phyloP scores from a whole-genome alignment of 345 rosid species.

The Erucastrum elatum region DNA sequence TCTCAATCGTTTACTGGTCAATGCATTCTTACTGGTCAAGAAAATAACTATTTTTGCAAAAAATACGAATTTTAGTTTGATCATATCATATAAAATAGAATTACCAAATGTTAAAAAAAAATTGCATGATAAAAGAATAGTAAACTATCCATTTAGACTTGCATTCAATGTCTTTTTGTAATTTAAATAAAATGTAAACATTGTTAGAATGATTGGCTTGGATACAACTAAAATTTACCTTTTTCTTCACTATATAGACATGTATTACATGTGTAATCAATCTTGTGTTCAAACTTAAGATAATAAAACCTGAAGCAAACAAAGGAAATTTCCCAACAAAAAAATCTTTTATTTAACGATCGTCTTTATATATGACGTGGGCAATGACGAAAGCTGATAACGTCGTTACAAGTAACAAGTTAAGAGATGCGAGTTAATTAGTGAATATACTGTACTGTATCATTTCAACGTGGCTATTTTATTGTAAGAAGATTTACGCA shows the following conservation, averaged over 20 bases:
- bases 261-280: not conserved
- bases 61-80: not conserved
- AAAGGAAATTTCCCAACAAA: not conserved
- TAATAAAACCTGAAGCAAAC: not conserved
- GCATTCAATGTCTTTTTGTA: too few relatives aligned
- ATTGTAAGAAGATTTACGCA: not conserved
- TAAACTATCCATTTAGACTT: not conserved
- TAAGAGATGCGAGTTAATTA: too few relatives aligned
- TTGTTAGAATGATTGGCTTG: too few relatives aligned
- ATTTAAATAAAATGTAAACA: too few relatives aligned
- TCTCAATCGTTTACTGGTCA: slow-evolving; percentile 38
- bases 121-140: slow-evolving; percentile 13
- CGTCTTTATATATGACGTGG: not conserved
- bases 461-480: slow-evolving; percentile 2
- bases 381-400: slow-evolving; percentile 19
- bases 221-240: too few relatives aligned
- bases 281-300: not conserved
- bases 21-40: not conserved
- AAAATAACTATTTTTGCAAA: not conserved
- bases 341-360: not conserved
- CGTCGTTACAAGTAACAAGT: not conserved
- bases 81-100: not conserved
- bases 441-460: too few relatives aligned
- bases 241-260: not conserved
- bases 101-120: not conserved